Evolutionary conservation across 495 filamentous ascomycete genomes (phyloP).

Genomic region (Gamarada debralockiae): DNA sequence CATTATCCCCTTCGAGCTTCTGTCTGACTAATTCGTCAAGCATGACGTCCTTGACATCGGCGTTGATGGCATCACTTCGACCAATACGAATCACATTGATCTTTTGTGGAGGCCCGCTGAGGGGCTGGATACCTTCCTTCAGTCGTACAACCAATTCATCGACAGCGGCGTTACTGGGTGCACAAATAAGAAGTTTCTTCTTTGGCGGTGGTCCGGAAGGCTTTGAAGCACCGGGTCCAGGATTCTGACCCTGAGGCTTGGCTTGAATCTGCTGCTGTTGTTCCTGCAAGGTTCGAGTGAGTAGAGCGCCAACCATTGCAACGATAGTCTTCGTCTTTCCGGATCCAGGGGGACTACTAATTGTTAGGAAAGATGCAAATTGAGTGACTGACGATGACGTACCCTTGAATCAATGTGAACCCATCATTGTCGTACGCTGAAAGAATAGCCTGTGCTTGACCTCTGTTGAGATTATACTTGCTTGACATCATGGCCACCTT

Average conservation of each 20-base stretch:
- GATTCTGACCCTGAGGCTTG: conserved; percentile 35
- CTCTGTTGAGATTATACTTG: conserved; percentile 80
- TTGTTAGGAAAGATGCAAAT: conserved; percentile 1
- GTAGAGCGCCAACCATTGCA: conserved; percentile 86
- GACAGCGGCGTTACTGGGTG: conserved; percentile 95
- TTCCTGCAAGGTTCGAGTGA: conserved; percentile 56
- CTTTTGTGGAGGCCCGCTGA: conserved; percentile 63
- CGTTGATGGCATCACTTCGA: conserved; percentile 88
- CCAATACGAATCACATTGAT: conserved; percentile 88
- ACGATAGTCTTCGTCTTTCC: conserved; percentile 98
- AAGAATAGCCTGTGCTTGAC: conserved; percentile 88
- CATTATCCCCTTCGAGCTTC: conserved; percentile 51
- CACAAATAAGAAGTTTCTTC: conserved; percentile 92
- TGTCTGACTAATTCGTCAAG: conserved; percentile 86
- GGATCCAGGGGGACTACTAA: conserved; percentile 70
- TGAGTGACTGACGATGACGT: too few species aligned
- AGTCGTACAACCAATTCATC: conserved; percentile 94
- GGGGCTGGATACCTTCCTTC: conserved; percentile 80
- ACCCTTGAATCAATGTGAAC: conserved; percentile 93
- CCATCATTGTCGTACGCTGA: conserved; percentile 92
- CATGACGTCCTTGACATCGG: conserved; percentile 85
- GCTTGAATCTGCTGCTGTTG: conserved; percentile 43
- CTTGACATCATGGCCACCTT: conserved; percentile 60
- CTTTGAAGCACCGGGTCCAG: conserved; percentile 22
- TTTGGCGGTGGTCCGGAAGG: conserved; percentile 17